A percentile compares a stretch with the other conserved stretches of the same genome.
These are phyloP conservation scores for Cubamyces sp. DNA, from an alignment of 768 basidiomycete species.

Conservation along the genomic window DNA sequence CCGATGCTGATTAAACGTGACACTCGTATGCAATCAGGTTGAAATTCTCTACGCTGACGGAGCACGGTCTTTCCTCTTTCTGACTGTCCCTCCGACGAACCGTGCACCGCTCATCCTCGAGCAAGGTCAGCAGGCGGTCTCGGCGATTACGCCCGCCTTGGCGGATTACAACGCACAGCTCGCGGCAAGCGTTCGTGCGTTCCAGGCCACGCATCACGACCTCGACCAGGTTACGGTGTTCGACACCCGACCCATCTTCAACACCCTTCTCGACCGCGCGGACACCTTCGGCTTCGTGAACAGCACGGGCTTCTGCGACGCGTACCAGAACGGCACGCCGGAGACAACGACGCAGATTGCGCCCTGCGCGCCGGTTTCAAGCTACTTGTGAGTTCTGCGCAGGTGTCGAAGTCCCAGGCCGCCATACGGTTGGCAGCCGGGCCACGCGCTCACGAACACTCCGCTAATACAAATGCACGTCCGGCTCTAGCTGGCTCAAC, in stretches of 20 bases:
- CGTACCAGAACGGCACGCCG: slow-evolving; percentile 62
- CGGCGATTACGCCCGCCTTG: slow-evolving; percentile 41
- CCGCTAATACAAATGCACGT: slow-evolving; percentile 1
- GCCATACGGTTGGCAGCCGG: neutral
- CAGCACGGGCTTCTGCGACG: slow-evolving; percentile 58
- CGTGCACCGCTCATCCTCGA: slow-evolving; percentile 44
- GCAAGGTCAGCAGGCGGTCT: slow-evolving; percentile 38
- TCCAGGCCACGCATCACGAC: slow-evolving; percentile 46
- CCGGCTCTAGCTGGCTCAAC: slow-evolving; percentile 57
- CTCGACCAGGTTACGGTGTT: slow-evolving; percentile 53
- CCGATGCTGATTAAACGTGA: neutral
- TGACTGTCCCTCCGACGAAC: slow-evolving; percentile 44
- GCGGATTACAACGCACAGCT: slow-evolving; percentile 57
- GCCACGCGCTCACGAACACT: too few species aligned
- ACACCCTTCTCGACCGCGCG: slow-evolving; percentile 57
- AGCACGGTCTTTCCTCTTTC: slow-evolving; percentile 42
- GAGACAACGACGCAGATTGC: slow-evolving; percentile 54
- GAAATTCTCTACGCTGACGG: slow-evolving; percentile 52
- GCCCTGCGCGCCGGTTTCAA: slow-evolving; percentile 65
- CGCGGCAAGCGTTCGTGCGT: slow-evolving; percentile 39
- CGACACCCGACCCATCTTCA: slow-evolving; percentile 62
- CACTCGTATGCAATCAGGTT: slow-evolving; percentile 38
- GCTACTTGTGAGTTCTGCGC: slow-evolving; percentile 56
- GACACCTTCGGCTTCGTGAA: slow-evolving; percentile 60
- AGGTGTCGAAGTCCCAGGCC: too few species aligned